Base-by-base conservation (phyloP, 768 basidiomycete species). In the Boletus rex-veris region DNA sequence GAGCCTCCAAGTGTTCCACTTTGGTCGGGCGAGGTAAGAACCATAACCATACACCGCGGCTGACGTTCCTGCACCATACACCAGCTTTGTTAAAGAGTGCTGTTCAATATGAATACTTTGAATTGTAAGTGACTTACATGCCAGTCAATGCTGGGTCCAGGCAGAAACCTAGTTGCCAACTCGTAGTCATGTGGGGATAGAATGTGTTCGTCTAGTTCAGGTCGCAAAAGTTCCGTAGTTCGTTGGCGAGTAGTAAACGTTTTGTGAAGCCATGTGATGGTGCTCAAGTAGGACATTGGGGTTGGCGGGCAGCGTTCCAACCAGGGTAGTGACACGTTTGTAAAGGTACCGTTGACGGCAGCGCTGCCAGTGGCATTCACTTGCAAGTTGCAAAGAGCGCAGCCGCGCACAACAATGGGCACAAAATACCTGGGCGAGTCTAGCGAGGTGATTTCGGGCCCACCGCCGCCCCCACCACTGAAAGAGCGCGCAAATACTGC, bases 181-280 rank as follows among this genome's bases (percentile, higher is more conserved):
- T 85, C 74, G 64, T 79, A 86, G 73, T 88, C 86, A 50, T 75
- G 77, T 18, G 60, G 62, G 18, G 69, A 59, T 16, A 71, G 44
- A 26, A 65, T 50, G 4, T 55, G 57, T 15, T 60, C 68, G 30
- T 71, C 71, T 14, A 72, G 49, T 41, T 71, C 69, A 10, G 69
- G 69, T 5, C 58, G 63, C 28, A 71, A 45, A 41, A 72, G 69
- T 42, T 71, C 71, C 43, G 53, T 50, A 0, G 69, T 59, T n/a
- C 59, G 62, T 48, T 70, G 60, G 33, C 73, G 75, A 12, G 75
- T 74, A 43, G 60, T 57, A 63, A 86, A 85, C 3, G 78, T 80
- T 39, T 61, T 55, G 50, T 72, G 70, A 15, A 79, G 58, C 76
- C 77, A 78, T 28, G 59, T 52, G 49, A 69, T 54, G 28, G 72